These are phyloP conservation scores for Xylaria sp. DNA, from an alignment of 2,329 filamentous ascomycete genomes.

Conservation along the genomic window DNA sequence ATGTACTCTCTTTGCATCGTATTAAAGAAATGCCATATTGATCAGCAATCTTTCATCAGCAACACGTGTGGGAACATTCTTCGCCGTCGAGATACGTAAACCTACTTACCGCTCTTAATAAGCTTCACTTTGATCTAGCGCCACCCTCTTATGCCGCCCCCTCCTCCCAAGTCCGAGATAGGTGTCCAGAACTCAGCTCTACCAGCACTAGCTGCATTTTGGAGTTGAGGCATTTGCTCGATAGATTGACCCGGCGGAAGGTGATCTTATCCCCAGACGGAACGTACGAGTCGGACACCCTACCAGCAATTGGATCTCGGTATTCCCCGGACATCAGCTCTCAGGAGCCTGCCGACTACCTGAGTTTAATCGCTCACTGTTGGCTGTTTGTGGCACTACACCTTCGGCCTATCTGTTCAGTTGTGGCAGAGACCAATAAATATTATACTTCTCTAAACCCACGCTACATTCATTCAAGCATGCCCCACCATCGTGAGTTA, in stretches of 20 bases:
- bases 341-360: not conserved
- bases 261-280: not conserved
- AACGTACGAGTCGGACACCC: slow-evolving; percentile 26
- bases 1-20: not conserved
- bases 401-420: slow-evolving; percentile 1
- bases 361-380: slow-evolving; percentile 25
- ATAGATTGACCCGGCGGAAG: slow-evolving; percentile 5
- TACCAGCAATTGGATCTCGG: slow-evolving; percentile 9
- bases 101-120: not conserved
- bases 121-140: slow-evolving; percentile 11
- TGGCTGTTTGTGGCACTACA: slow-evolving; percentile 11
- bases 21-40: not conserved
- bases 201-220: not conserved
- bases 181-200: not conserved
- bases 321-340: slow-evolving; percentile 20
- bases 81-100: slow-evolving; percentile 1
- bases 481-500: slow-evolving; percentile 36
- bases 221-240: slow-evolving; percentile 17
- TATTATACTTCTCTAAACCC: slow-evolving; percentile 10
- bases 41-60: not conserved
- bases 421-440: slow-evolving; percentile 3
- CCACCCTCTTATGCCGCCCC: slow-evolving; percentile 4
- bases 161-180: slow-evolving; percentile 3
- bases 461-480: slow-evolving; percentile 13
- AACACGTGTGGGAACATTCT: not conserved